phyloP scores from a whole-genome alignment of 2,329 filamentous ascomycete genomes.

The Stagonosporopsis cucurbitacearum region DNA sequence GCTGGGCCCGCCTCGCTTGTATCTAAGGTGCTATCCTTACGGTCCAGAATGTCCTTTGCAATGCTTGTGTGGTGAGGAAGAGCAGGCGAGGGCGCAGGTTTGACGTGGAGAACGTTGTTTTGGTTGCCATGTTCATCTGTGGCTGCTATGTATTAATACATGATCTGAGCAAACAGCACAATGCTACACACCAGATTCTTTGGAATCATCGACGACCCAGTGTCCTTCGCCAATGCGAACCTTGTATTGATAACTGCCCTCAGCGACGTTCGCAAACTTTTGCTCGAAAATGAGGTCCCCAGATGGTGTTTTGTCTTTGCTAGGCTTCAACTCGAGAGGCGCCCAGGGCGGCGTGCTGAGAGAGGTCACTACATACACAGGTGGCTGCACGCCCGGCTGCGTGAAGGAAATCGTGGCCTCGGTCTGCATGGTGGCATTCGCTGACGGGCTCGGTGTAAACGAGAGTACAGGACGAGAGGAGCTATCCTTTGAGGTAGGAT shows the following conservation, averaged over 20 bases:
- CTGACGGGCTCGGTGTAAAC: neutral
- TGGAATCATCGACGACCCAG: conserved; percentile 69
- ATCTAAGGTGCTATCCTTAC: conserved; percentile 28
- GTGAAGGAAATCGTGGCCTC: conserved; percentile 66
- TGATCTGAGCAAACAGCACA: neutral
- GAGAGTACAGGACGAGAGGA: conserved; percentile 5
- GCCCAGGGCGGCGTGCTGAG: conserved; percentile 73
- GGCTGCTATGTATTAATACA: conserved; percentile 47
- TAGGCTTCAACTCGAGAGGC: conserved; percentile 67
- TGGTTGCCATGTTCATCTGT: conserved; percentile 60
- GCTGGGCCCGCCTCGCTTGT: conserved; percentile 8
- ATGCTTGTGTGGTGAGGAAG: neutral
- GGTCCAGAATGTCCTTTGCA: conserved; percentile 19
- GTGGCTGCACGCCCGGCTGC: conserved; percentile 66
- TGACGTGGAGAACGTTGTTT: conserved; percentile 59
- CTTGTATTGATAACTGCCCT: conserved; percentile 74
- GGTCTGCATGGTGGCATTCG: conserved; percentile 28
- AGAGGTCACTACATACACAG: conserved; percentile 73
- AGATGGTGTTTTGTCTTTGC: conserved; percentile 54
- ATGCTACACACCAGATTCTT: conserved; percentile 62
- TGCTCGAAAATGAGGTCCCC: conserved; percentile 66
- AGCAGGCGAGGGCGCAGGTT: conserved; percentile 10
- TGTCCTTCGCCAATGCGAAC: conserved; percentile 71
- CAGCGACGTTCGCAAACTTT: conserved; percentile 61
- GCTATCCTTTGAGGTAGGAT: conserved; percentile 11